These are phyloP conservation scores for Ogataea haglerorum DNA, from an alignment of 805 yeast genomes.

Conservation along the genomic window DNA sequence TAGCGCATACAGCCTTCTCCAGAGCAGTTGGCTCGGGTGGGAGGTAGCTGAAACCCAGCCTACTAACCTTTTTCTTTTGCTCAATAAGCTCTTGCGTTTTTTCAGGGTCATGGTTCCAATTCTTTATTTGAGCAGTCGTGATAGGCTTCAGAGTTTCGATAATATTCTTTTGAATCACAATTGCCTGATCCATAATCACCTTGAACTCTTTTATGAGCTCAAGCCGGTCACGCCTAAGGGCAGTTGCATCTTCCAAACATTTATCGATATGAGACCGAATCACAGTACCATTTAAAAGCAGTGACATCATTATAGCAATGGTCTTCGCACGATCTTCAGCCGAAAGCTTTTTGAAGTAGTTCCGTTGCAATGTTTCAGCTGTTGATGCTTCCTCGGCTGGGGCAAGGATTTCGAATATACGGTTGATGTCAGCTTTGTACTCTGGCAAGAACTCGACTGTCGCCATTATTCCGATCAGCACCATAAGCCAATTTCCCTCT, in stretches of 20 bases:
- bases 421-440: constrained; percentile 46
- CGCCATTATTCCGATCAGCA: constrained; percentile 69
- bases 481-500: constrained; percentile 84
- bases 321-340: constrained; percentile 52
- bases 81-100: constrained; percentile 18
- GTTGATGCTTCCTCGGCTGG: constrained; percentile 53
- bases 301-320: constrained; percentile 59
- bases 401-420: constrained; percentile 52
- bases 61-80: constrained; percentile 24
- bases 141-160: constrained; percentile 31
- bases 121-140: constrained; percentile 22
- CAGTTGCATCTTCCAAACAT: constrained; percentile 61
- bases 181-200: constrained; percentile 47
- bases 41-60: constrained; percentile 25
- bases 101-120: constrained; percentile 24
- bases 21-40: constrained; percentile 33
- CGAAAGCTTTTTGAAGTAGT: constrained; percentile 54
- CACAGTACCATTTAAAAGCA: constrained; percentile 54
- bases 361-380: constrained; percentile 44
- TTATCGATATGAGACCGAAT: constrained; percentile 65
- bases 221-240: constrained; percentile 60
- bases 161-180: constrained; percentile 40
- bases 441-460: constrained; percentile 55
- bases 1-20: constrained; percentile 38
- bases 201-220: constrained; percentile 65